These are phyloP conservation scores for Mimosa bimucronata DNA, from an alignment of 306 rosid genomes.

Conservation along the genomic window DNA sequence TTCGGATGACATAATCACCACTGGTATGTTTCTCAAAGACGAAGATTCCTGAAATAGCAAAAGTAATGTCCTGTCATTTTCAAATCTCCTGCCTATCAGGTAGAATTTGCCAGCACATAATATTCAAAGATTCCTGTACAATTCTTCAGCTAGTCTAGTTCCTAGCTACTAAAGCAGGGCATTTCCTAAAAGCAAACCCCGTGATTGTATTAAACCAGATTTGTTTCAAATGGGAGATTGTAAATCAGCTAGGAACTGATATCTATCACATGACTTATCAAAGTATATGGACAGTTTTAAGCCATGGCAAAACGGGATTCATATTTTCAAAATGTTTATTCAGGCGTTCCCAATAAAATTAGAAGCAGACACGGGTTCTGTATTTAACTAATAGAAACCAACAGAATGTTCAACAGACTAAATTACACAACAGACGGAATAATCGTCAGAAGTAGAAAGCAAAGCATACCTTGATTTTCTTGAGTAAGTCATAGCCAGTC, in stretches of 20 bases:
- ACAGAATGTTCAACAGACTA: neutral
- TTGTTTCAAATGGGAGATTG: constrained; percentile 40
- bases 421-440: neutral
- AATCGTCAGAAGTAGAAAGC: constrained; percentile 31
- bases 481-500: constrained; percentile 97
- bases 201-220: constrained; percentile 39
- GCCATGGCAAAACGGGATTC: constrained; percentile 37
- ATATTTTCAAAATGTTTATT: constrained; percentile 19
- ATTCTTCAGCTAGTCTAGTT: constrained; percentile 26
- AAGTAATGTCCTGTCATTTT: constrained; percentile 42
- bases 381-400: neutral
- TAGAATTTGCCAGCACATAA: constrained; percentile 33
- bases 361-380: neutral
- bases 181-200: constrained; percentile 34
- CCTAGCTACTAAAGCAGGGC: constrained; percentile 34
- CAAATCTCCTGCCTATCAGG: constrained; percentile 32
- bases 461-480: constrained; percentile 79
- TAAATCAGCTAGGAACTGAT: constrained; percentile 37
- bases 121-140: constrained; percentile 34
- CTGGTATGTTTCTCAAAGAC: constrained; percentile 87
- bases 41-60: constrained; percentile 81
- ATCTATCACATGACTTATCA: constrained; percentile 19
- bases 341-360: neutral
- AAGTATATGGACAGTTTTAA: constrained; percentile 35
- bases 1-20: constrained; percentile 95